phyloP scores from a whole-genome alignment of 768 basidiomycete genomes.

The Mycena epipterygia region DNA sequence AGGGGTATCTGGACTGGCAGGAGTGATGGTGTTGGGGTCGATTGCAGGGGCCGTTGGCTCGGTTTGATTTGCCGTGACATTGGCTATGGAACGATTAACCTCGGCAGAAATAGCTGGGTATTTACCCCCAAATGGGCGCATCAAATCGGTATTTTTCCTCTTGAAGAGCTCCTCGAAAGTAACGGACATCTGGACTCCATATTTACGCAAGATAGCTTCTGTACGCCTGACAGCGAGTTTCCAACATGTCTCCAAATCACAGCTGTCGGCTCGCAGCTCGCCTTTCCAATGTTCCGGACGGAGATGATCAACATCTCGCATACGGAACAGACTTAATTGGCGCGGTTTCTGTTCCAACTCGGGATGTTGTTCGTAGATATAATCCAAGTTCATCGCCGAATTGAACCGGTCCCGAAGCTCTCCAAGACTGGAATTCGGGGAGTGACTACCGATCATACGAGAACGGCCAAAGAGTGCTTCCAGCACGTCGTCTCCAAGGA shows the following conservation, averaged over 20 bases:
- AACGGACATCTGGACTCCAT: not conserved
- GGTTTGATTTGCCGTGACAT: not conserved
- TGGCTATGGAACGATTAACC: slow-evolving; percentile 26
- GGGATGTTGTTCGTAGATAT: slow-evolving; percentile 34
- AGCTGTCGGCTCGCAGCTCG: slow-evolving; percentile 31
- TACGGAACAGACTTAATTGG: slow-evolving; percentile 37
- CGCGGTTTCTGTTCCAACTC: slow-evolving; percentile 37
- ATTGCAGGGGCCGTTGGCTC: not conserved
- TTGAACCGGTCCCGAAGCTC: slow-evolving; percentile 29
- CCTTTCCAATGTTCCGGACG: slow-evolving; percentile 40
- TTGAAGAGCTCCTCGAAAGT: not conserved
- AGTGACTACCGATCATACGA: slow-evolving; percentile 26
- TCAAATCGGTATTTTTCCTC: slow-evolving; percentile 35
- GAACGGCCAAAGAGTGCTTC: slow-evolving; percentile 44
- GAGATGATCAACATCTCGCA: slow-evolving; percentile 43
- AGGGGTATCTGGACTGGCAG: slow-evolving; percentile 3
- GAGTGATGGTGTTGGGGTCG: not conserved
- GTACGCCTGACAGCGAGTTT: slow-evolving; percentile 6
- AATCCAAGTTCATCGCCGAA: slow-evolving; percentile 39
- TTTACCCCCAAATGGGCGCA: slow-evolving; percentile 42
- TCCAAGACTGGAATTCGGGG: not conserved
- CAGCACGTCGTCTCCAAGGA: slow-evolving; percentile 45
- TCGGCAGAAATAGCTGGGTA: slow-evolving; percentile 46
- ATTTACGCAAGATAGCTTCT: not conserved
- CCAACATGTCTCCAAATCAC: slow-evolving; percentile 40